Evolutionary conservation across 2,329 filamentous ascomycete species (phyloP), one percentile per base, ranked within the genome.

Genomic region (Penicillium sp.): DNA sequence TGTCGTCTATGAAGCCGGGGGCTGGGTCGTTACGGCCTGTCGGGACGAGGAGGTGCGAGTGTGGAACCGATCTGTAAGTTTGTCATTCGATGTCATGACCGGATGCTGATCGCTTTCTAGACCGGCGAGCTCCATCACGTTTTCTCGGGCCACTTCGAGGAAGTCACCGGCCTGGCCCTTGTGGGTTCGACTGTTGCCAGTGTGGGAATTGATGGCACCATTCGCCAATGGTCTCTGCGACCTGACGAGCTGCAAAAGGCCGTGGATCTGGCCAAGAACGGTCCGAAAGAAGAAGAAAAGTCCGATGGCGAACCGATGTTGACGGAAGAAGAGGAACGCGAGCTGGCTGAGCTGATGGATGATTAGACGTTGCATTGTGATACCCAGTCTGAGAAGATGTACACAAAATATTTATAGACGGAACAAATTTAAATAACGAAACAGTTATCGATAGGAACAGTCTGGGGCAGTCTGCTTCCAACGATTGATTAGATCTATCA

Each of bases 11-110:
- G 77, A 81, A 36, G 84, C 84, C 1, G 87, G 88, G 4, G 81
- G 85, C 18, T 92, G 89, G 85, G 83, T 94, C 11, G 74, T 95
- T 38, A 96, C 94, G 1, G 92, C 88, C 1, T 95, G 94, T 51
- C 81, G 94, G 60, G 90, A 96, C 65, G 94, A 99, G 72, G 85
- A 96, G 63, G 80, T 99, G 52, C 88, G 95, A 63, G 81, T 97
- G 8, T 99, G 92, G 92, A 88, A 96, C 69, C 74, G 75, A 68
- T 77, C 74, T 36, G 76, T 78, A 62, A 57, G 74, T 67, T 46
- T 43, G 14, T 2, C 7, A 4, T 10, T 18, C 6, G 0, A 20
- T 4, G 1, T 43, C 11, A 16, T 30, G 33, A 33, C 30, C 18
- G 13, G 33, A 30, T 50, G 13, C 61, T 66, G 75, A 81, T 50